These are phyloP conservation scores for Millerago galiae DNA, from an alignment of 805 yeast genomes.

Conservation along the genomic window DNA sequence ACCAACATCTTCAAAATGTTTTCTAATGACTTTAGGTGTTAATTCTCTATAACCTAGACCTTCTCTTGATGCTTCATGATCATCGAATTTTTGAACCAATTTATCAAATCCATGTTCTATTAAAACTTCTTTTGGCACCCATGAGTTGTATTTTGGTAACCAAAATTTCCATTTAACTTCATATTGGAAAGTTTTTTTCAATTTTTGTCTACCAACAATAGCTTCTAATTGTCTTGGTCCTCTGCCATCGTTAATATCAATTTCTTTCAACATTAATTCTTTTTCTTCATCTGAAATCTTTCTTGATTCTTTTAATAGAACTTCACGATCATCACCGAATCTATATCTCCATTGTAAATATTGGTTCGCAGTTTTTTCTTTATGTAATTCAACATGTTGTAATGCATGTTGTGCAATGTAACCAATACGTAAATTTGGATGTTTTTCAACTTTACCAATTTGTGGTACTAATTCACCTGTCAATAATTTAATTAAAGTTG, in stretches of 20 bases:
- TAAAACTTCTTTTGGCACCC: conserved; percentile 82
- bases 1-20: conserved; percentile 96
- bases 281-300: conserved; percentile 75
- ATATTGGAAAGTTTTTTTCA: conserved; percentile 94
- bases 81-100: conserved; percentile 93
- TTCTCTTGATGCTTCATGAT: conserved; percentile 98
- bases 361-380: conserved; percentile 96
- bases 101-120: conserved; percentile 82
- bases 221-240: conserved; percentile 90
- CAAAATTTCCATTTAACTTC: conserved; percentile 91
- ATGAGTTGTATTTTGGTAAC: conserved; percentile 89
- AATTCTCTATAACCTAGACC: conserved; percentile 97
- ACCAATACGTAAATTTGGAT: conserved; percentile 96
- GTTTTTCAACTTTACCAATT: conserved; percentile 90
- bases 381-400: conserved; percentile 95
- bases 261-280: conserved; percentile 67
- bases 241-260: conserved; percentile 80
- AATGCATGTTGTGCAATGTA: conserved; percentile 98
- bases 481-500: conserved; percentile 86
- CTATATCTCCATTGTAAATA: conserved; percentile 97
- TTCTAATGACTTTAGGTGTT: conserved; percentile 84
- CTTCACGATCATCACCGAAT: conserved; percentile 98
- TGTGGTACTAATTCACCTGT: conserved; percentile 89
- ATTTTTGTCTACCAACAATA: conserved; percentile 93
- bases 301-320: conserved; percentile 86